Evolutionary conservation across 352 stramenopile species (phyloP).

Genomic region (Aphanomyces stellatus): DNA sequence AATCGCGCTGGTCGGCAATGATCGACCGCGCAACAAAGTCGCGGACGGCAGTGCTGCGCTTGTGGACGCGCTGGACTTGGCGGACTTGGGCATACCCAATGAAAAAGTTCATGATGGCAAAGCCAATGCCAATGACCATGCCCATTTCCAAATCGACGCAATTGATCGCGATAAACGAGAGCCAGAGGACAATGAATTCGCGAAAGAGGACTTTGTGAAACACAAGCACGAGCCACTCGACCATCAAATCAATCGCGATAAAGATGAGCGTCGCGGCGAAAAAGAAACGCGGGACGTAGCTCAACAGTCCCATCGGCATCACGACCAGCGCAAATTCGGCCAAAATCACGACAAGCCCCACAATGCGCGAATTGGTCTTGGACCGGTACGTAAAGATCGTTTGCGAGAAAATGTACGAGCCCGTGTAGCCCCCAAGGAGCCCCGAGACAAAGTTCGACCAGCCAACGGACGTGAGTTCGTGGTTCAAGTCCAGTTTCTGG

Average conservation of each 20-base stretch:
- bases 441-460: slow-evolving; percentile 95
- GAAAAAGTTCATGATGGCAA: slow-evolving; percentile 84
- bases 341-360: slow-evolving; percentile 86
- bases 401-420: slow-evolving; percentile 98
- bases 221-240: slow-evolving; percentile 92
- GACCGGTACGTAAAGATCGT: slow-evolving; percentile 96
- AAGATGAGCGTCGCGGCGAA: slow-evolving; percentile 96
- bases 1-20: slow-evolving; percentile 52
- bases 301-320: slow-evolving; percentile 90
- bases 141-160: slow-evolving; percentile 92
- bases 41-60: slow-evolving; percentile 50
- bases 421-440: slow-evolving; percentile 94
- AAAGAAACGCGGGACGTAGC: slow-evolving; percentile 94
- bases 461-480: slow-evolving; percentile 90
- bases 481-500: slow-evolving; percentile 90
- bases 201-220: slow-evolving; percentile 71
- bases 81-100: slow-evolving; percentile 64
- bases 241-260: slow-evolving; percentile 95
- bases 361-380: slow-evolving; percentile 83
- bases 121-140: slow-evolving; percentile 88
- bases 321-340: slow-evolving; percentile 84
- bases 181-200: slow-evolving; percentile 90
- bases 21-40: slow-evolving; percentile 54
- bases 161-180: slow-evolving; percentile 93
- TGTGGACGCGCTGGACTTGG: slow-evolving; percentile 54